Percentiles rank a stretch among this genome's conserved stretches.
phyloP scores from a whole-genome alignment of 305 asterid species.

The Striga hermonthica region DNA sequence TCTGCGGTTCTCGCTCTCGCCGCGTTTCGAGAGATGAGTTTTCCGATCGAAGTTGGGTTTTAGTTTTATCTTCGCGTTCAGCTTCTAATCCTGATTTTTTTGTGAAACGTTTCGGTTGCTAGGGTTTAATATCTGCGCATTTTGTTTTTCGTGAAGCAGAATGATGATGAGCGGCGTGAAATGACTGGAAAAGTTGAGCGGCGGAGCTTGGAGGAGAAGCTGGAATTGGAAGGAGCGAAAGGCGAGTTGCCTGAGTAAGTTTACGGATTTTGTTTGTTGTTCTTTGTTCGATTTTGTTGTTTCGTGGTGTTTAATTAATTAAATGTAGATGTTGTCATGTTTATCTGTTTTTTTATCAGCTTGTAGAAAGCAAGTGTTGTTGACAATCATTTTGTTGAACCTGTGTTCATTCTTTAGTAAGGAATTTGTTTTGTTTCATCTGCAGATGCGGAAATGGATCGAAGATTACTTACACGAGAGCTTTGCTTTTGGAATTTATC shows the following conservation, averaged over 20 bases:
- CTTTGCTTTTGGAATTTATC: conserved; percentile 39
- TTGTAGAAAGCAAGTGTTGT: neutral
- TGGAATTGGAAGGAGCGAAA: conserved; percentile 19
- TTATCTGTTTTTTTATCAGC: neutral
- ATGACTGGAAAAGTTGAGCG: conserved; percentile 29
- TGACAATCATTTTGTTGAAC: conserved; percentile 4
- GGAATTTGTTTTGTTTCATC: conserved; percentile 13
- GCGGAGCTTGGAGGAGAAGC: conserved; percentile 26
- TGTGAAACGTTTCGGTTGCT: conserved; percentile 9
- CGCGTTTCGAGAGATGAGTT: conserved; percentile 5
- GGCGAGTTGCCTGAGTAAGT: conserved; percentile 33
- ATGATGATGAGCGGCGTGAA: conserved; percentile 27
- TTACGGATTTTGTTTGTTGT: conserved; percentile 1
- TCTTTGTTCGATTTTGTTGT: neutral
- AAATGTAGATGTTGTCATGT: neutral
- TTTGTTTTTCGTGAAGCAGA: conserved; percentile 3
- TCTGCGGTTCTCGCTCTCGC: neutral
- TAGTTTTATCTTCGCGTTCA: conserved; percentile 10
- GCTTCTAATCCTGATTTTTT: conserved; percentile 18
- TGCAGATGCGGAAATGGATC: conserved; percentile 31
- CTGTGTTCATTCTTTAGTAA: neutral
- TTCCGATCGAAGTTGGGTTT: neutral
- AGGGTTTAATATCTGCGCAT: conserved; percentile 28
- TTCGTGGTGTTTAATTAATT: neutral
- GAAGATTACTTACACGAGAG: conserved; percentile 39